A percentile compares a stretch with the other conserved stretches of the same genome.
Conservation (phyloP, 2,329 filamentous ascomycete genomes). For the Gnomoniopsis smithogilvyi region DNA sequence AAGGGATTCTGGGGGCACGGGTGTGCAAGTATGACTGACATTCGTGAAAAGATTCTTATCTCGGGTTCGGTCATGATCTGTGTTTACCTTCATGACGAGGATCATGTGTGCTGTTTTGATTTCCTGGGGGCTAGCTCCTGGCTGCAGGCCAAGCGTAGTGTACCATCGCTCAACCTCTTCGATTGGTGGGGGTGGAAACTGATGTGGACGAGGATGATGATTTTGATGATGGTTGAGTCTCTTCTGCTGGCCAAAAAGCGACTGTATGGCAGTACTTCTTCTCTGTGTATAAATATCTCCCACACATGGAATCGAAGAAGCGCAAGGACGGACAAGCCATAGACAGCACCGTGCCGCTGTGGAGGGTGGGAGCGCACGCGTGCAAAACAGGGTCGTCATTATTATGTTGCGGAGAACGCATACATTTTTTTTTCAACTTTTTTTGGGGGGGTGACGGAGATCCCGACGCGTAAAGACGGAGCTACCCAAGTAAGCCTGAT, state of each 20-base stretch:
- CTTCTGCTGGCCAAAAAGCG: background rate
- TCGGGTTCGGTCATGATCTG: background rate
- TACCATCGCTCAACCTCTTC: background rate
- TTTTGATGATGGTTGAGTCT: background rate
- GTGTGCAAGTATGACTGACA: background rate
- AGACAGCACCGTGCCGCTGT: background rate
- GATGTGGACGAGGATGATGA: background rate
- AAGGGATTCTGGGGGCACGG: too few species aligned
- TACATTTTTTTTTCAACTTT: too few species aligned
- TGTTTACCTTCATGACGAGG: background rate
- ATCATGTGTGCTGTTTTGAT: background rate
- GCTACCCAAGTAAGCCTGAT: too few species aligned
- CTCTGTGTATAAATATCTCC: background rate
- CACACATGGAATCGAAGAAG: background rate
- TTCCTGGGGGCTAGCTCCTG: background rate
- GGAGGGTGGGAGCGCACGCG: background rate
- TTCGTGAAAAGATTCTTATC: background rate
- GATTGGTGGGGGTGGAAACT: background rate
- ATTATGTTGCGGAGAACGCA: too few species aligned
- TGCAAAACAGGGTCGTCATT: background rate
- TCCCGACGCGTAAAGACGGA: too few species aligned
- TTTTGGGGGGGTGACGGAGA: too few species aligned
- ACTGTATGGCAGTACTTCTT: background rate
- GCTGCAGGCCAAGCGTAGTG: background rate
- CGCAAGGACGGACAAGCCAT: too few species aligned